These are phyloP conservation scores for Xylariaceae sp. DNA, from an alignment of 2,329 filamentous ascomycete species.

Conservation along the genomic window DNA sequence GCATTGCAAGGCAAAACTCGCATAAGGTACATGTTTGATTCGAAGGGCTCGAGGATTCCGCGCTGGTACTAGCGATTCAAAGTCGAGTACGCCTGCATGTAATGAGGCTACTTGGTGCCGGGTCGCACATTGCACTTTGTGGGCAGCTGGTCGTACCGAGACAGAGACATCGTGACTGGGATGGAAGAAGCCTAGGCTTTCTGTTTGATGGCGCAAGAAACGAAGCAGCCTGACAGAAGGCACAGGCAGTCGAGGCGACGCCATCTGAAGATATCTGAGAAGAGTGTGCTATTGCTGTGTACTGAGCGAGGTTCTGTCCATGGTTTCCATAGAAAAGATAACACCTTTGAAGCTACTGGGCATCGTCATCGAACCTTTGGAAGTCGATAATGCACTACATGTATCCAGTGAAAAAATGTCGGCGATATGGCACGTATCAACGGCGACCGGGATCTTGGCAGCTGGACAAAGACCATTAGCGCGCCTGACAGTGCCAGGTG, in stretches of 20 bases:
- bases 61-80: constrained; percentile 30
- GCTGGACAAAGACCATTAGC: constrained; percentile 10
- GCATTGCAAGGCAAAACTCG: constrained; percentile 25
- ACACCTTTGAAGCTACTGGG: constrained; percentile 17
- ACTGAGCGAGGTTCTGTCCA: constrained; percentile 14
- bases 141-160: constrained; percentile 21
- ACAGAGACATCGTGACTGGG: constrained; percentile 41
- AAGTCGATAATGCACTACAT: constrained; percentile 3
- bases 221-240: constrained; percentile 67
- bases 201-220: constrained; percentile 75
- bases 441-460: constrained; percentile 1
- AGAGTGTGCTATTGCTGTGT: constrained; percentile 5
- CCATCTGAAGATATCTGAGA: constrained; percentile 46
- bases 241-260: constrained; percentile 51
- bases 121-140: constrained; percentile 33
- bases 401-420: constrained; percentile 13
- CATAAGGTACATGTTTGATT: constrained; percentile 22
- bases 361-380: constrained; percentile 10
- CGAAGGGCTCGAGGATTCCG: constrained; percentile 20
- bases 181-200: constrained; percentile 59
- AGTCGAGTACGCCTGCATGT: constrained; percentile 34
- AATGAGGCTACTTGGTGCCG: constrained; percentile 31
- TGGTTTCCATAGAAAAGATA: constrained; percentile 10
- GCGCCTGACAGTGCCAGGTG: constrained; percentile 18
- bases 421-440: constrained; percentile 7